Base-by-base conservation (phyloP, 2,329 filamentous ascomycete species). In the Verticillium isaacii region DNA sequence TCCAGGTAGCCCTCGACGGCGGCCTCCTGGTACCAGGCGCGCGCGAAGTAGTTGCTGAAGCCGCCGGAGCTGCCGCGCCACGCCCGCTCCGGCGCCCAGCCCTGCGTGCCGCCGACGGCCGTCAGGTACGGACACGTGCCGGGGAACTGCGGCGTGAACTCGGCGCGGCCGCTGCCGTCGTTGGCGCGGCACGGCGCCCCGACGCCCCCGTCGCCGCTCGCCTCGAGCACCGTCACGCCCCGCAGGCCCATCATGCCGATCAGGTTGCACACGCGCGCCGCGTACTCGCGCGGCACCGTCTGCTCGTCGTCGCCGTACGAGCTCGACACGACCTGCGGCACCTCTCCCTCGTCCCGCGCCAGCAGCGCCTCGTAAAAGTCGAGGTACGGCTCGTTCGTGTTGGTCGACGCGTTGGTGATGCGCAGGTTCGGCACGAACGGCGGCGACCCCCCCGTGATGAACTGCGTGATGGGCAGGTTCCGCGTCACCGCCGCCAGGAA, bases 301-400 rank as follows among this genome's bases (percentile, higher is more conserved):
- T 85, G 85, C 72, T 90, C 88, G 52, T 86, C 78, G 65, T 90
- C 88, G n/a, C 85, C 87, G 67, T 91, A 91, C 0, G 86, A 89
- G 12, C 84, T 86, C 37, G 81, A 82, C 59, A 91, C 80, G 19
- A 88, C 82, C 3, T 84, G 80, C 0, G 88, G 87, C 1, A 90
- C 74, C 19, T 82, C 71, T 2, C 75, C 69, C 57, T 84, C 78
- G 8, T 79, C 73, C 55, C 85, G 78, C 50, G 74, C 71, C 1
- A 89, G 76, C 3, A 90, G 73, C 70, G 84, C 84, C 61, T 84
- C 78, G 11, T 89, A 78, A 72, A 86, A 89, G n/a, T 83, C 82
- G 1, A 90, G 77, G 71, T 89, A 91, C 0, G 87, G 87, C 75
- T 90, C 88, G 71, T 90, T 89, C n/a, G 75, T 77, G 66, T 86